Conservation (phyloP, 1,139 yeast genomes). For the Yamadazyma oceani region DNA sequence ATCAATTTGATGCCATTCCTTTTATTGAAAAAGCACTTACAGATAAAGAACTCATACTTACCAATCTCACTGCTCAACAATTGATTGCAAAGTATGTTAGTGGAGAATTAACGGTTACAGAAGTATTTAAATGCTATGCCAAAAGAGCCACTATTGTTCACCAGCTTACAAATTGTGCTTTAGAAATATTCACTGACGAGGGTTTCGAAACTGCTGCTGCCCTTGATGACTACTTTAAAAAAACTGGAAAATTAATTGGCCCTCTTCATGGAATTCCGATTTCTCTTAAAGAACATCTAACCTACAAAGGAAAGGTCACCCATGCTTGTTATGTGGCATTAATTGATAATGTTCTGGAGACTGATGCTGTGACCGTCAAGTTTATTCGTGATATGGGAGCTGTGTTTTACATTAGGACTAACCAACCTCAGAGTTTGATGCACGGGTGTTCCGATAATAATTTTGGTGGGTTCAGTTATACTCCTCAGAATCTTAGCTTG, state of each 20-base stretch:
- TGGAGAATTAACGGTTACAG: constrained; percentile 13
- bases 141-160: constrained; percentile 43
- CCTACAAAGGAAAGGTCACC: constrained; percentile 42
- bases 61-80: constrained; percentile 17
- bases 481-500: constrained; percentile 37
- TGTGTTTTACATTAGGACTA: constrained; percentile 49
- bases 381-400: constrained; percentile 62
- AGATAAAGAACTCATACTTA: constrained; percentile 29
- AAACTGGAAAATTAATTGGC: constrained; percentile 24
- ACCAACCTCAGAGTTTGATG: constrained; percentile 45
- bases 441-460: constrained; percentile 42
- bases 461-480: constrained; percentile 32
- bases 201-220: constrained; percentile 26
- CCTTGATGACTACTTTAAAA: constrained; percentile 23
- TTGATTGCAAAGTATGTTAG: constrained; percentile 6
- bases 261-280: constrained; percentile 39
- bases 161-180: constrained; percentile 37
- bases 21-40: constrained; percentile 30
- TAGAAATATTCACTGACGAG: constrained; percentile 34
- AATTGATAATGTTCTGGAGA: constrained; percentile 18
- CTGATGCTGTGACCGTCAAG: constrained; percentile 22
- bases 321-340: constrained; percentile 44
- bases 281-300: constrained; percentile 31
- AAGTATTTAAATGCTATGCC: constrained; percentile 14
- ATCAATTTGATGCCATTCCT: constrained; percentile 40